Evolutionary conservation across 2,329 filamentous ascomycete genomes (phyloP), one percentile per base, ranked within the genome.

Genomic region (Juglanconis oblonga): DNA sequence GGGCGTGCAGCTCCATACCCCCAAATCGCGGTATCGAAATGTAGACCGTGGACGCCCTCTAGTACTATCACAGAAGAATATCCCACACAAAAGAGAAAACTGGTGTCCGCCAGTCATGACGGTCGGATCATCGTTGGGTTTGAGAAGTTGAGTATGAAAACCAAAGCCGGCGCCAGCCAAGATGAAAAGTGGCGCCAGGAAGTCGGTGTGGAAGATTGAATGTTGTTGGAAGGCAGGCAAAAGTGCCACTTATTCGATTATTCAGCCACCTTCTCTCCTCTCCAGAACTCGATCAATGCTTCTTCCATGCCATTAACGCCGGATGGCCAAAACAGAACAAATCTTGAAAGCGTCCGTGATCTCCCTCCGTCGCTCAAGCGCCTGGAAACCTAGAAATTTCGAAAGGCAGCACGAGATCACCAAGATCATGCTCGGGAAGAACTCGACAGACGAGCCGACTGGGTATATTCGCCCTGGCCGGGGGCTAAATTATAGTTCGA

Each of bases 401-500:
- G 14, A 53, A 31, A 49, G n/a, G 42, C 54, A 42, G 42, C 38
- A 38, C 13, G 6, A 47, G 33, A 24, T 24, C 17, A 24, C 29
- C 32, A 33, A 32, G 31, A n/a, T 24, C 24, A 4, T 49, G 24
- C 24, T 10, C 47, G n/a, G 5, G 24, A 24, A 48, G 29, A 51
- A 51, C 35, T 40, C 31, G 35, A 24, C 54, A 50, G 58, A 48
- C 55, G 59, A 52, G 59, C 55, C 51, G 44, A 49, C 11, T 52
- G 59, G 59, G 55, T 55, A 58, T 61, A 61, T 50, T 51, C 50
- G 59, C 59, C 51, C 45, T 61, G 55, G 55, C 59, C 57, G 47
- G 45, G 59, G 52, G 55, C 59, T 29, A 11, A 45, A 57, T 53
- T 57, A 50, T 45, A 44, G 48, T 56, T 52, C 44, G 40, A 56